A percentile compares a stretch with the other conserved stretches of the same genome.
These are phyloP conservation scores for Podila minutissima DNA, from an alignment of 192 early-diverging fungal genomes.

Conservation along the genomic window DNA sequence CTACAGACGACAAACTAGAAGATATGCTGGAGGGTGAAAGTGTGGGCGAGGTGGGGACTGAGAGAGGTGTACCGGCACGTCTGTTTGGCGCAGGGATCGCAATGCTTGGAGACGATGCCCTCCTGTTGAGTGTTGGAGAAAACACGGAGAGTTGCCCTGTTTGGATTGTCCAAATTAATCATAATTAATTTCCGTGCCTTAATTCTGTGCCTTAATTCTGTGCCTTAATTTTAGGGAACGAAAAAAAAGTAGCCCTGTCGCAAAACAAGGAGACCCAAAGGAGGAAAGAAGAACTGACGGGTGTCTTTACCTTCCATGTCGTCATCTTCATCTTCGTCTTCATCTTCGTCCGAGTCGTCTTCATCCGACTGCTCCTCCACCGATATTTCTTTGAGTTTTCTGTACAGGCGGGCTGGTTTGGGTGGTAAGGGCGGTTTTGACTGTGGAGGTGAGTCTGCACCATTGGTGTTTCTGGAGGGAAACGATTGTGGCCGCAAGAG, in stretches of 20 bases:
- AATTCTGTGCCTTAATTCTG: not conserved
- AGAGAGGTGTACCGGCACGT: constrained; percentile 32
- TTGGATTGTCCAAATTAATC: not conserved
- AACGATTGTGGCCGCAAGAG: constrained; percentile 23
- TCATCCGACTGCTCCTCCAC: constrained; percentile 42
- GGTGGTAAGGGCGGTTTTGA: constrained; percentile 65
- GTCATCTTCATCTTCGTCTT: constrained; percentile 50
- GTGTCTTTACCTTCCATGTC: constrained; percentile 44
- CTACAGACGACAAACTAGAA: constrained; percentile 36
- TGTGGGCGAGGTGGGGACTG: constrained; percentile 53
- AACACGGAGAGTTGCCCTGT: constrained; percentile 32
- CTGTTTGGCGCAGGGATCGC: constrained; percentile 38
- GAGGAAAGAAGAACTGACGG: too few species aligned
- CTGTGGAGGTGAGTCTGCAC: constrained; percentile 38
- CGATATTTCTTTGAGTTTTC: constrained; percentile 27
- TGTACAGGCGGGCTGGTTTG: constrained; percentile 58
- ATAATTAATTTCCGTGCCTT: too few species aligned
- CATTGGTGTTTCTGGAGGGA: constrained; percentile 7
- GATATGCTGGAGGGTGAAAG: constrained; percentile 45
- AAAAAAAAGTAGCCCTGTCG: too few species aligned
- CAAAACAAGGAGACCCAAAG: not conserved
- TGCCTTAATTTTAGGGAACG: not conserved
- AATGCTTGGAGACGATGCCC: constrained; percentile 48
- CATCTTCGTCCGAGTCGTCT: constrained; percentile 52
- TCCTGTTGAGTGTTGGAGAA: constrained; percentile 26